Evolutionary conservation across 164 flowering plant genomes (phyloP), one percentile per base, ranked within the genome.

Genomic region (Buxus sempervirens): DNA sequence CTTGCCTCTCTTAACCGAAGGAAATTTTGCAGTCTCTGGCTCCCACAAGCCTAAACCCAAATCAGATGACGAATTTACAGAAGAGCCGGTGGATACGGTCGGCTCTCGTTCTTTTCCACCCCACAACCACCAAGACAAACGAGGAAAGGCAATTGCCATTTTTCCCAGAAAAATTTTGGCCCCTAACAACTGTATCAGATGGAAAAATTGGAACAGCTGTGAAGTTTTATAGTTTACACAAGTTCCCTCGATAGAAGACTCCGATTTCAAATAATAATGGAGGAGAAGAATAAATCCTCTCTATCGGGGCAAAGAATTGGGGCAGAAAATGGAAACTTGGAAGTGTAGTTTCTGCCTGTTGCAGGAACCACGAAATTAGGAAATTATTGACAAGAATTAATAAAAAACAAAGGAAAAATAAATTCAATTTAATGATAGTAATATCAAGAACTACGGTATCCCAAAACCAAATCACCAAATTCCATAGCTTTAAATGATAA

Each of bases 101-200:
- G 79, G 23, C 41, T 85, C 85, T 22, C 67, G 78, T 36, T 79
- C 79, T 66, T 83, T 83, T 54, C 78, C 80, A 41, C 84, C 73
- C 84, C 82, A 80, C 65, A 77, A 71, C 84, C 79, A 79, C 85
- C 85, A 83, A 14, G 89, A 78, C 27, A 85, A 67, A 45, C 76
- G 71, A 25, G 84, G 69, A 20, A 83, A 80, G 2, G 83, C 72
- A 27, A 77, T 63, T 36, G 85, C 81, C 89, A 85, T 85, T 67
- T 56, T 67, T 10, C 38, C 38, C 61, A 21, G 1, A 19, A n/a
- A 8, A 12, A 21, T n/a, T n/a, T n/a, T 21, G 7, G 18, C 45
- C 62, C 32, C 21, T 26, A 1, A 1, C 5, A 48, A 9, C 26
- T 18, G 10, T 22, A 58, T 9, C 24, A 19, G 23, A 26, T 19